phyloP scores from a whole-genome alignment of 495 filamentous ascomycete genomes.

The Aspergillus saccharolyticus region DNA sequence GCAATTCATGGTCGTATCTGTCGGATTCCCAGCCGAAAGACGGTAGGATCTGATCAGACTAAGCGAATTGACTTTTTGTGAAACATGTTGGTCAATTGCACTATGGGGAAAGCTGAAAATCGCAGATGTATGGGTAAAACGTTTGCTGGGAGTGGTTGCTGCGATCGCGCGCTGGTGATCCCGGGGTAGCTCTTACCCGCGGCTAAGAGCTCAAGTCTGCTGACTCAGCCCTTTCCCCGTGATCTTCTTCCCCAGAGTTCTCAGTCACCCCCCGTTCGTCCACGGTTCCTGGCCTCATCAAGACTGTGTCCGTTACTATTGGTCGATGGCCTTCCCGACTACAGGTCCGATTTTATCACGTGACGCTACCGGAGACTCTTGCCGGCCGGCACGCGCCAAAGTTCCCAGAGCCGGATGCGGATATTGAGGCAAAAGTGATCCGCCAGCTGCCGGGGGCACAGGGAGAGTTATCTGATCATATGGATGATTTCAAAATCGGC shows the following conservation, averaged over 20 bases:
- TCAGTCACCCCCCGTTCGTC: not conserved
- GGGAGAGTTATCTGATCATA: not conserved
- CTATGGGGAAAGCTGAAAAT: not conserved
- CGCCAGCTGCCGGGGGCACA: not conserved
- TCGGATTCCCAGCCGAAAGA: not conserved
- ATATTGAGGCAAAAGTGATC: not conserved
- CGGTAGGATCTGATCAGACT: not conserved
- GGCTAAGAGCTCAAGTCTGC: not conserved
- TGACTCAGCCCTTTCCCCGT: not conserved
- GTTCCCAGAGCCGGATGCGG: not conserved
- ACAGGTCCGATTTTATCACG: not conserved
- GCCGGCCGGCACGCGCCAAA: not conserved
- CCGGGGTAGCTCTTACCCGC: constrained; percentile 4
- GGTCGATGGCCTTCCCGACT: not conserved
- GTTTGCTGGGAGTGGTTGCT: not conserved
- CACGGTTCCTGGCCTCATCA: not conserved
- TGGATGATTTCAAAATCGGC: not conserved
- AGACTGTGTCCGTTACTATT: not conserved
- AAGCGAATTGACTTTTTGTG: not conserved
- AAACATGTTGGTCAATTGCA: not conserved
- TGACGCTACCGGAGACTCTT: not conserved
- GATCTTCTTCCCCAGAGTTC: not conserved
- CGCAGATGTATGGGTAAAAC: not conserved
- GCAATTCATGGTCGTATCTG: not conserved
- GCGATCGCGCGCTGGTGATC: not conserved